Evolutionary conservation across 495 filamentous ascomycete species (phyloP).

Genomic region (Aspergillus nanangensis): DNA sequence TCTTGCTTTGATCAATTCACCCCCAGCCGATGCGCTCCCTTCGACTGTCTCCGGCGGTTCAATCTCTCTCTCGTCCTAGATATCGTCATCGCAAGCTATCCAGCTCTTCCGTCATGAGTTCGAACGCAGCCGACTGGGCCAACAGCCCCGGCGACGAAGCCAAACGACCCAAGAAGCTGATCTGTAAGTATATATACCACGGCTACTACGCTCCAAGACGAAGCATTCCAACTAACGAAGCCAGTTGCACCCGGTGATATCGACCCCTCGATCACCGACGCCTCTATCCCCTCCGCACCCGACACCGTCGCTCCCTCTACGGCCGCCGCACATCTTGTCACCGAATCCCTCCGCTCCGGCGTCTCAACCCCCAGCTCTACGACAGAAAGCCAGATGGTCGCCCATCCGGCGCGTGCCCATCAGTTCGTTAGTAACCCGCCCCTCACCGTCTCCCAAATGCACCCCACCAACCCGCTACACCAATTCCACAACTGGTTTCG

Average conservation of each 20-base stretch:
- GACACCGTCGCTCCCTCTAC: conserved; percentile 14
- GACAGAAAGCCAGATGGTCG: conserved; percentile 31
- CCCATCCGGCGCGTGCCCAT: conserved; percentile 39
- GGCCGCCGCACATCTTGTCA: conserved; percentile 29
- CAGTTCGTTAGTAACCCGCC: conserved; percentile 45
- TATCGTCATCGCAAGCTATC: background rate
- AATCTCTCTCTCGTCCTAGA: background rate
- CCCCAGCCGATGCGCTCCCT: conserved; percentile 6
- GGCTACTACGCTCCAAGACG: background rate
- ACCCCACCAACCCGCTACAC: conserved; percentile 53
- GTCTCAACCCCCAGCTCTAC: conserved; percentile 35
- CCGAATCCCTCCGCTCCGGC: conserved; percentile 25
- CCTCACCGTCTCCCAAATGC: conserved; percentile 36
- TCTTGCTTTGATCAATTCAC: background rate
- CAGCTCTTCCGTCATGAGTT: conserved; percentile 4
- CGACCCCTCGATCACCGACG: conserved; percentile 9
- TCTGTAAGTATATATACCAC: conserved; percentile 38
- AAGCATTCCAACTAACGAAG: conserved; percentile 10
- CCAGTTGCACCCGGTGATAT: conserved; percentile 45
- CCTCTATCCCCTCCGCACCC: conserved; percentile 10
- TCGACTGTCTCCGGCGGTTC: background rate
- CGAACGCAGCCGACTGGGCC: background rate
- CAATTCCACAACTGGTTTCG: conserved; percentile 90
- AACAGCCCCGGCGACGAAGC: conserved; percentile 1
- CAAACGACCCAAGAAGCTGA: conserved; percentile 40